These are phyloP conservation scores for Populus euphratica DNA, from an alignment of 345 rosid species.

Conservation along the genomic window DNA sequence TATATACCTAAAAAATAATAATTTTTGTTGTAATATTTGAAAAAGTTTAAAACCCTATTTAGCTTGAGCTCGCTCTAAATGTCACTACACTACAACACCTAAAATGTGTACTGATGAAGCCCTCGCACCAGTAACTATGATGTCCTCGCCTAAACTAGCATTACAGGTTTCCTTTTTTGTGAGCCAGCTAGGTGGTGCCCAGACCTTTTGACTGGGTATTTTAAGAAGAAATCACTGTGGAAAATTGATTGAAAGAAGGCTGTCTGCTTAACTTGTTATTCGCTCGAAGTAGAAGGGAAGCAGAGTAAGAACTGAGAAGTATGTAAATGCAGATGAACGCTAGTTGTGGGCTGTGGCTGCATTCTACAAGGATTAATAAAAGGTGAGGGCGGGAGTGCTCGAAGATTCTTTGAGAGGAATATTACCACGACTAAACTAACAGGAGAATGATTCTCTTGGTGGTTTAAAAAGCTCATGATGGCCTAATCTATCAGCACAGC, in stretches of 20 bases:
- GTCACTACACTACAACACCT: neutral
- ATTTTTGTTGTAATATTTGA: no score
- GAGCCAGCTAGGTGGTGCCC: neutral
- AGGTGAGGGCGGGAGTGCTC: neutral
- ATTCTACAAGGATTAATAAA: neutral
- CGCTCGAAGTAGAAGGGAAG: conserved; percentile 8
- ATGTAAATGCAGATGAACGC: neutral
- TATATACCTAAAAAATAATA: no score
- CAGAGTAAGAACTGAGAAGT: neutral
- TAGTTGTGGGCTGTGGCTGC: neutral
- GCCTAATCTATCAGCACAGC: conserved; percentile 17
- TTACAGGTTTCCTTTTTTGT: neutral
- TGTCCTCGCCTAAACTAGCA: neutral
- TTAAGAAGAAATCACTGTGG: neutral
- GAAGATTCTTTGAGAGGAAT: conserved; percentile 8
- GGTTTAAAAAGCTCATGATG: conserved; percentile 16
- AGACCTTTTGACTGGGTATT: neutral
- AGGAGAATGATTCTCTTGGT: neutral
- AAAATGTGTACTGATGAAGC: neutral
- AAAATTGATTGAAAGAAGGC: neutral
- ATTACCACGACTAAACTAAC: conserved; percentile 11
- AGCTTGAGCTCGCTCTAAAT: no score
- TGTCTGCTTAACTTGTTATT: neutral
- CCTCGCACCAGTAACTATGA: neutral
- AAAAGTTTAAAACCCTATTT: no score